Percentiles rank a stretch among this genome's conserved stretches.
phyloP scores from a whole-genome alignment of 306 rosid genomes.

The Dicorynia guianensis region DNA sequence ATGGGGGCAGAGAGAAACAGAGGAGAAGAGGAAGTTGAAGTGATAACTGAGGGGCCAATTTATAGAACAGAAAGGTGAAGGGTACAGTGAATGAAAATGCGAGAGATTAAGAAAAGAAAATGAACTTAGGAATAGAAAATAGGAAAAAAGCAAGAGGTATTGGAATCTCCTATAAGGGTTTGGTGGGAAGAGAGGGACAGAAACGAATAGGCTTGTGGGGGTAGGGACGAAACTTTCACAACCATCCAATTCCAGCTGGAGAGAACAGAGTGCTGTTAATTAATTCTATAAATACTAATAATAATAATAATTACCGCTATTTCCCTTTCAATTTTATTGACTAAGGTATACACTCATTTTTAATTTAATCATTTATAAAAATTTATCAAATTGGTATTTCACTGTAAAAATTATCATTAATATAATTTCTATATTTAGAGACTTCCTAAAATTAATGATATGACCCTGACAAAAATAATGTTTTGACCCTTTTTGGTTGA shows the following conservation, averaged over 20 bases:
- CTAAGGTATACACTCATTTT: slow-evolving; percentile 29
- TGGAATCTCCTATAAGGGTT: slow-evolving; percentile 48
- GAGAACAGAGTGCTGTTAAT: background rate
- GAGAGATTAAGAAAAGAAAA: background rate
- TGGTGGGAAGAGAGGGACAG: slow-evolving; percentile 30
- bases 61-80: slow-evolving; percentile 52
- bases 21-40: slow-evolving; percentile 49
- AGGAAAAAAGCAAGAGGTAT: slow-evolving; percentile 16
- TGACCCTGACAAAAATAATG: too few relatives aligned
- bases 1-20: slow-evolving; percentile 1
- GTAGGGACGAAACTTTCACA: slow-evolving; percentile 40
- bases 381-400: too few relatives aligned
- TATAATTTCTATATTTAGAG: too few relatives aligned
- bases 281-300: background rate
- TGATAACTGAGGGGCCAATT: slow-evolving; percentile 45
- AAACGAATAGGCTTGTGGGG: slow-evolving; percentile 36
- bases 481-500: too few relatives aligned
- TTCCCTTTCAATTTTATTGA: background rate
- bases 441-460: too few relatives aligned
- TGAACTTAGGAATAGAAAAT: background rate
- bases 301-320: too few relatives aligned
- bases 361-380: too few relatives aligned
- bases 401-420: too few relatives aligned
- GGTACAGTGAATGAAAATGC: slow-evolving; percentile 6
- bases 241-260: slow-evolving; percentile 56